Conservation (phyloP, 176 grass and related monocot genomes). For the Carex myosuroides region DNA sequence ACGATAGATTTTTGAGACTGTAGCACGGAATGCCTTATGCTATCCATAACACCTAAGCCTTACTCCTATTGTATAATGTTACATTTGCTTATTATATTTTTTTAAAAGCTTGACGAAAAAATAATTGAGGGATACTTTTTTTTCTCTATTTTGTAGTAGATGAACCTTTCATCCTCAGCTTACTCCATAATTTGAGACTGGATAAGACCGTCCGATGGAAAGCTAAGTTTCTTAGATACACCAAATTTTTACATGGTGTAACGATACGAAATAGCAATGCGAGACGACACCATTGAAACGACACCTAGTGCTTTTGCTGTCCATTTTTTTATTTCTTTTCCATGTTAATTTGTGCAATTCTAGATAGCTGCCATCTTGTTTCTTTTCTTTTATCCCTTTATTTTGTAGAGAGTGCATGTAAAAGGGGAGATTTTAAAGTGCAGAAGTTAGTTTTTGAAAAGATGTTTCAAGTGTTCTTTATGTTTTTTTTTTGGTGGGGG, state of each 20-base stretch:
- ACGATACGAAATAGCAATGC: conserved; percentile 61
- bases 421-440: conserved; percentile 5
- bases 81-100: background rate
- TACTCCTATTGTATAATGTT: background rate
- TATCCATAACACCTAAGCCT: too few species aligned
- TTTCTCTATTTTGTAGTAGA: conserved; percentile 43
- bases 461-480: background rate
- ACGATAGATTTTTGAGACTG: too few species aligned
- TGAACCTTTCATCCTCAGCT: conserved; percentile 71
- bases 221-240: conserved; percentile 82
- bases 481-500: too few species aligned
- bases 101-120: too few species aligned
- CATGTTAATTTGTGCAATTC: conserved; percentile 40
- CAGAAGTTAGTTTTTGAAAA: conserved; percentile 11
- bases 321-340: conserved; percentile 37
- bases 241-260: conserved; percentile 98
- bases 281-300: conserved; percentile 44
- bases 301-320: conserved; percentile 3
- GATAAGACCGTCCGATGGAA: conserved; percentile 72
- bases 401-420: conserved; percentile 24
- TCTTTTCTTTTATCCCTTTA: background rate
- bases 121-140: too few species aligned
- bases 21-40: too few species aligned
- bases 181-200: conserved; percentile 80
- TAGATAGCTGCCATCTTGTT: conserved; percentile 23